These are phyloP conservation scores for Alloascoidea hylecoeti DNA, from an alignment of 805 yeast species.

Conservation along the genomic window DNA sequence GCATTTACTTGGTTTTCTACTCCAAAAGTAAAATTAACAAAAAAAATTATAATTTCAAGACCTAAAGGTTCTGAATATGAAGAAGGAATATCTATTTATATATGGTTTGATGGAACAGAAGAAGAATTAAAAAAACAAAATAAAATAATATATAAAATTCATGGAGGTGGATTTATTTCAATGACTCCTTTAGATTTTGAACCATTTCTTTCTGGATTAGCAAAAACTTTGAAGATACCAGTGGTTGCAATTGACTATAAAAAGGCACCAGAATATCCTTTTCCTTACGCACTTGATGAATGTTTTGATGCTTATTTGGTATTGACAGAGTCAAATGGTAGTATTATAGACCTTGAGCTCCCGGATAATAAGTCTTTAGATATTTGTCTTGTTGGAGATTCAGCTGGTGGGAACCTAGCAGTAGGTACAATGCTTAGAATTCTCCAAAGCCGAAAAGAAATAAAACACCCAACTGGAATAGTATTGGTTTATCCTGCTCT, in stretches of 20 bases:
- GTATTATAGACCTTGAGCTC: conserved; percentile 11
- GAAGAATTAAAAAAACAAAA: conserved; percentile 9
- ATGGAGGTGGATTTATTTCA: conserved; percentile 17
- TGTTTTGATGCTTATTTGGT: conserved; percentile 13
- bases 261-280: conserved; percentile 15
- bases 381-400: conserved; percentile 12
- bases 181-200: conserved; percentile 13
- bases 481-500: conserved; percentile 15
- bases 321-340: conserved; percentile 10
- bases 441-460: conserved; percentile 4
- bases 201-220: conserved; percentile 10
- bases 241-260: conserved; percentile 4
- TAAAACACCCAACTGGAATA: conserved; percentile 11
- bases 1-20: conserved; percentile 6
- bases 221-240: conserved; percentile 6
- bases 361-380: conserved; percentile 8
- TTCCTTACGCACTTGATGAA: conserved; percentile 13
- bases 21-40: conserved; percentile 9
- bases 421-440: conserved; percentile 11
- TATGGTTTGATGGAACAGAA: conserved; percentile 14
- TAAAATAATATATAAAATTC: conserved; percentile 11
- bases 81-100: conserved; percentile 8
- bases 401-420: conserved; percentile 15
- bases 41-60: conserved; percentile 9
- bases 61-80: conserved; percentile 11